Evolutionary conservation across 495 filamentous ascomycete species (phyloP), one percentile per base, ranked within the genome.

Genomic region (Neurospora terricola): DNA sequence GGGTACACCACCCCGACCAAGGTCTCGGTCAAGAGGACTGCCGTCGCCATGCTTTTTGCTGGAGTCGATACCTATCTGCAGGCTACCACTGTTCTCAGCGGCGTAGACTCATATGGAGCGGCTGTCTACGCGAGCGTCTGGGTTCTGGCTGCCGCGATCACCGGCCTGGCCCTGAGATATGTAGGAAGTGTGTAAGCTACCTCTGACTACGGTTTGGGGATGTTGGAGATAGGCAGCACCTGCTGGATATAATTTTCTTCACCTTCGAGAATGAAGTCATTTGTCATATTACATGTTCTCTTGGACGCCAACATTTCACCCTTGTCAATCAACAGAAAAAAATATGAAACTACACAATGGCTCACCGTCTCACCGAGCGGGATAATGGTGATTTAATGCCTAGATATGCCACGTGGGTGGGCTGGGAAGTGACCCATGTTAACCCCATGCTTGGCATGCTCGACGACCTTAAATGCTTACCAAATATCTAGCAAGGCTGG

Each of bases 101-200:
- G 92, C 21, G 88, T 91, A 10, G 91, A 92, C 75, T 75, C 88
- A 2, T 78, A 83, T 8, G 94, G 94, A 36, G 91, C 92, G 1
- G 82, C 81, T 12, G 89, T 86, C 0, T 97, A 91, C 85, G 89
- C 91, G 3, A 82, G 82, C 14, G 82, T 94, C 16, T 97, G 92
- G 92, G 87, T 87, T 54, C 72, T 86, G 16, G 90, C 91, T 1
- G 86, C 87, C 1, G 74, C 87, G 72, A 76, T 89, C 42, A 88
- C 88, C 5, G 91, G 91, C 1, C 75, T 85, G 16, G 84, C 81
- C 68, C 88, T 91, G 66, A 82, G 82, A 37, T 80, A 78, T 48
- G 78, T 82, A 16, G 80, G 80, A 34, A 72, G 75, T n/a, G 73
- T 76, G 0, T 79, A 69, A 74, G 42, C 40, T 34, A 34, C 23